These are phyloP conservation scores for Borovskyia barvae DNA, from an alignment of 208 protist species.

Conservation along the genomic window DNA sequence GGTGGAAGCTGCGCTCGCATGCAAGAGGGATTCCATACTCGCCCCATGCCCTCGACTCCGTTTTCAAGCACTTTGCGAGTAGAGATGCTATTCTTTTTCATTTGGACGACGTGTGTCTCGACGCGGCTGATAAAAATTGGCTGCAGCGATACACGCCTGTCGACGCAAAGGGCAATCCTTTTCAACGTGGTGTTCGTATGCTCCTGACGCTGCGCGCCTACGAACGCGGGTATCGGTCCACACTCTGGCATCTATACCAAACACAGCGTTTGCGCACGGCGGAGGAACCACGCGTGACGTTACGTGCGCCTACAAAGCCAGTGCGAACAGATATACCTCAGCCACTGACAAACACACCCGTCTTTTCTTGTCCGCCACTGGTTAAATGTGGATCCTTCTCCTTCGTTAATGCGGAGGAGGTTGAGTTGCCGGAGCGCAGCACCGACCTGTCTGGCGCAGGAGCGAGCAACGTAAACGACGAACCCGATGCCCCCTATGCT, in stretches of 20 bases:
- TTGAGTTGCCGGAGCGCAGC: not conserved
- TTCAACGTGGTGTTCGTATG: constrained; percentile 30
- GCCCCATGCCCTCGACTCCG: not conserved
- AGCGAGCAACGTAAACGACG: too few relatives aligned
- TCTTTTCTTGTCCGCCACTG: not conserved
- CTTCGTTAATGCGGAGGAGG: constrained; percentile 27
- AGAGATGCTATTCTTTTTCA: constrained; percentile 34
- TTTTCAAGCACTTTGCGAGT: not conserved
- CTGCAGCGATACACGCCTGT: constrained; percentile 54
- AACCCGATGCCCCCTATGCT: too few relatives aligned
- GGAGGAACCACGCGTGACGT: not conserved
- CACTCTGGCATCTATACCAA: constrained; percentile 40
- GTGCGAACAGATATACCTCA: not conserved
- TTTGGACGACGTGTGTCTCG: constrained; percentile 39
- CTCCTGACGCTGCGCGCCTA: constrained; percentile 57
- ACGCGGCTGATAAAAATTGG: constrained; percentile 17
- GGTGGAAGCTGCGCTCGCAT: constrained; percentile 25
- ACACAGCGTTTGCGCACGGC: not conserved
- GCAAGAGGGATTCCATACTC: constrained; percentile 16
- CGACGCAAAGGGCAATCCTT: constrained; percentile 28
- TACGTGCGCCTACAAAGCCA: not conserved
- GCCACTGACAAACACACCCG: not conserved
- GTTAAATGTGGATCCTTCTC: constrained; percentile 5
- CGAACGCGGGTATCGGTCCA: constrained; percentile 46
- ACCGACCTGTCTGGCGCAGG: not conserved